Percentiles rank a stretch among this genome's conserved stretches.
Conservation (phyloP, 2,329 filamentous ascomycete species). For the Botrytis deweyae region DNA sequence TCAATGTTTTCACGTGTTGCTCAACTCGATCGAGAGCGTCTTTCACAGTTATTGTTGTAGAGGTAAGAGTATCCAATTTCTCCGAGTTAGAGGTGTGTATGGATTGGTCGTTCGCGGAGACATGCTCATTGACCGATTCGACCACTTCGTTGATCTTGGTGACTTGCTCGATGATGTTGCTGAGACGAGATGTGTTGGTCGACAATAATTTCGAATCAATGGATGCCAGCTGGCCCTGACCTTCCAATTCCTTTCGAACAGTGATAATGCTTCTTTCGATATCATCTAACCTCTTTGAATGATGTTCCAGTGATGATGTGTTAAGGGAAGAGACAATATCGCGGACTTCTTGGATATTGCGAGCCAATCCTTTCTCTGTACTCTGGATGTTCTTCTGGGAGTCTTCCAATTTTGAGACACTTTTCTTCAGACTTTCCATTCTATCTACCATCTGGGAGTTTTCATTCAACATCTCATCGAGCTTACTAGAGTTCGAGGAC, state of each 20-base stretch:
- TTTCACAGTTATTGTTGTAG: conserved; percentile 24
- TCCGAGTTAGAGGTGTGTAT: conserved; percentile 17
- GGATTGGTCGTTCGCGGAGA: conserved; percentile 20
- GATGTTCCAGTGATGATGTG: conserved; percentile 25
- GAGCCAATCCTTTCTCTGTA: conserved; percentile 25
- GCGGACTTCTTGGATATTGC: conserved; percentile 26
- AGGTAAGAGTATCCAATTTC: conserved; percentile 25
- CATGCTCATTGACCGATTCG: conserved; percentile 25
- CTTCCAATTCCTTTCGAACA: conserved; percentile 29
- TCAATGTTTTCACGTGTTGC: conserved; percentile 19
- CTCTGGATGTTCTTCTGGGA: conserved; percentile 21
- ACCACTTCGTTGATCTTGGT: conserved; percentile 25
- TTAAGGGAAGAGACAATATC: conserved; percentile 28
- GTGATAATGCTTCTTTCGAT: conserved; percentile 28
- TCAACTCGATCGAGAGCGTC: conserved; percentile 23
- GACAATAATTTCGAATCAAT: conserved; percentile 30
- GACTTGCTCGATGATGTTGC: conserved; percentile 25
- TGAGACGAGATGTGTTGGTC: conserved; percentile 27
- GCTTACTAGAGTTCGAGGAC: conserved; percentile 22
- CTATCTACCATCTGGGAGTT: conserved; percentile 25
- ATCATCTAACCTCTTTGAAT: conserved; percentile 25
- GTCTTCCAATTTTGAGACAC: conserved; percentile 26
- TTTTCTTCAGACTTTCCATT: conserved; percentile 24
- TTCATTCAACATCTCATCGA: conserved; percentile 25
- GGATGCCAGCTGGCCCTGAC: conserved; percentile 27